A percentile compares a stretch with the other conserved stretches of the same genome.
Evolutionary conservation across 176 grass and related monocot species (phyloP).

Genomic region (Musa itinerans): DNA sequence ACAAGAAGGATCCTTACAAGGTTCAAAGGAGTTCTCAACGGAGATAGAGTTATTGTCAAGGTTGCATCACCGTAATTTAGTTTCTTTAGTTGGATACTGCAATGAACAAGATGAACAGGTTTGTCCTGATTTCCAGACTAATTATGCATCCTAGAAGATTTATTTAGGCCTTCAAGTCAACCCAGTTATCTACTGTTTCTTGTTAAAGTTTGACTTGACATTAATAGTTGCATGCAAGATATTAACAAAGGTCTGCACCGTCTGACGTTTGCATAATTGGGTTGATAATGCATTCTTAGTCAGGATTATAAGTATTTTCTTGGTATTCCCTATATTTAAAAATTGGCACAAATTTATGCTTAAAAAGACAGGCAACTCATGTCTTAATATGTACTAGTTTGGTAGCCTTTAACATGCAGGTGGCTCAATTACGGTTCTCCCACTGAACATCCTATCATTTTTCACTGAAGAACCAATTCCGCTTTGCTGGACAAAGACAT

Average conservation of each 20-base stretch:
- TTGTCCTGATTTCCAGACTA: conserved; percentile 11
- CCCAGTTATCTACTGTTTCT: background rate
- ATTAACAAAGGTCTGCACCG: too few relatives aligned
- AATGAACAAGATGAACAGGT: conserved; percentile 92
- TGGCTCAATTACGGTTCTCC: background rate
- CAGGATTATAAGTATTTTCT: too few relatives aligned
- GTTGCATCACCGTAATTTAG: conserved; percentile 91
- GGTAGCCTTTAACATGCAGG: background rate
- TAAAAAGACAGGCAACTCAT: too few relatives aligned
- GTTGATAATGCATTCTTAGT: too few relatives aligned
- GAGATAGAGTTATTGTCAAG: conserved; percentile 90
- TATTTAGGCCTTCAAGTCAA: background rate
- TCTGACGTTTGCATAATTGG: too few relatives aligned
- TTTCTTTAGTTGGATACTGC: conserved; percentile 86
- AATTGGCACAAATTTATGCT: too few relatives aligned
- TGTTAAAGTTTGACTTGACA: too few relatives aligned
- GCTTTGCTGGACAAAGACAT: too few relatives aligned
- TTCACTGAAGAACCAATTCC: too few relatives aligned
- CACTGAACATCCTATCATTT: background rate
- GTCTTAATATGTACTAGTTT: background rate
- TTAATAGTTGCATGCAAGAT: too few relatives aligned
- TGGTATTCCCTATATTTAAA: too few relatives aligned
- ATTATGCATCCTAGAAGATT: background rate
- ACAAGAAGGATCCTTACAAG: conserved; percentile 81
- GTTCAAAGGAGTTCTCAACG: conserved; percentile 83